phyloP scores from a whole-genome alignment of 179 eudicot species.

The Spergularia azorica region DNA sequence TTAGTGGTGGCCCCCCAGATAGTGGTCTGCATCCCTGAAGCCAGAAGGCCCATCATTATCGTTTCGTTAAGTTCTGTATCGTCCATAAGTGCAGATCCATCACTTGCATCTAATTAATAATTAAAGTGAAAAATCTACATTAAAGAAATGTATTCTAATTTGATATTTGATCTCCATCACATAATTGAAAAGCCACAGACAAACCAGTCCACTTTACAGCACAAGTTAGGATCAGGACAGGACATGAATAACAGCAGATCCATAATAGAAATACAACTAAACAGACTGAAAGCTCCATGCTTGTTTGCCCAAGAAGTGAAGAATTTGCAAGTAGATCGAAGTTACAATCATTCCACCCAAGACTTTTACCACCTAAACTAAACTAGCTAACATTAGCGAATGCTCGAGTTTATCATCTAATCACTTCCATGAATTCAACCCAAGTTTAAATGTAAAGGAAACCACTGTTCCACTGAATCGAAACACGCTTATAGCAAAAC shows the following conservation, averaged over 20 bases:
- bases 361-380: constrained; percentile 5
- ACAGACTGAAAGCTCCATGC: constrained; percentile 11
- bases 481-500: too few relatives aligned
- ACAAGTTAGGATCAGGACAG: constrained; percentile 31
- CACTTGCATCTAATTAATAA: constrained; percentile 21
- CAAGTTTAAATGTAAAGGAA: not conserved
- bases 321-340: not conserved
- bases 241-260: constrained; percentile 34
- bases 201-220: constrained; percentile 44
- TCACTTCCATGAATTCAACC: not conserved
- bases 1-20: constrained; percentile 16
- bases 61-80: constrained; percentile 12
- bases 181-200: constrained; percentile 31
- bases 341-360: not conserved
- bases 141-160: constrained; percentile 29
- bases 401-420: not conserved
- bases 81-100: constrained; percentile 24
- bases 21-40: constrained; percentile 14
- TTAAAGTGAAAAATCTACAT: constrained; percentile 29
- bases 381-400: not conserved
- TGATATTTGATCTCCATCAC: constrained; percentile 23
- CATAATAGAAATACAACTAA: not conserved
- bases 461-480: not conserved
- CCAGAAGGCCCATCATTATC: constrained; percentile 27
- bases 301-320: not conserved